Evolutionary conservation across 2,329 filamentous ascomycete species (phyloP), one percentile per base, ranked within the genome.

Genomic region (Rhinocladiella mackenziei): DNA sequence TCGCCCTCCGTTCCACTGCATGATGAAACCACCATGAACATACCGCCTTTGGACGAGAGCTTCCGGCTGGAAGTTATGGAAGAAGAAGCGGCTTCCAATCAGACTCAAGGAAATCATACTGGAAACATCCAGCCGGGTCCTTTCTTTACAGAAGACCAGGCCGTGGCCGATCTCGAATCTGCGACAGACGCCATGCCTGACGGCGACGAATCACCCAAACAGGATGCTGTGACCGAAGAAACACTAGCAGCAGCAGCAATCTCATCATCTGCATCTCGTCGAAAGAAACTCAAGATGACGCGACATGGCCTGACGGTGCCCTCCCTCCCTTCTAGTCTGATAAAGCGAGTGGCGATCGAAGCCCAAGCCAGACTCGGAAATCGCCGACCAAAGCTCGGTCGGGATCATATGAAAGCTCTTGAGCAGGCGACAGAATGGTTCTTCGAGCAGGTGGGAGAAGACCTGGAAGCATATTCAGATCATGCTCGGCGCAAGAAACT

Each of bases 341-440:
- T 94, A 38, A 91, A 89, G 65, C 72, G 71, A 39, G 61, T 74
- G 39, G 70, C 70, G 20, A 48, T 47, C 18, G 48, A 56, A 23
- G 53, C 54, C 4, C 53, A 56, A 36, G 46, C 46, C 14, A 75
- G 80, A 51, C 66, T 88, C 2, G 83, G 83, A 5, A 82, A 81
- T 23, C 83, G 77, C 1, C 86, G 83, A 56, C 70, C 78, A 4
- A 86, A 83, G 54, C 77, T 94, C 34, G 80, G 75, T 45, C 80
- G 84, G 33, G 86, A 92, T 39, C 82, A 85, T 1, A 68, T 94
- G 26, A 75, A 77, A 20, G 83, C 83, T 3, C 79, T 95, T 41
- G 81, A 83, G 58, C 83, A 88, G 61, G 86, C 88, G 1, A 86
- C 86, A 2, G 86, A 94, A 50, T 92, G 87, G 84, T 95, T 89